Evolutionary conservation across 1,139 yeast species (phyloP), one percentile per base, ranked within the genome.

Genomic region (Geotrichum macrosporum): DNA sequence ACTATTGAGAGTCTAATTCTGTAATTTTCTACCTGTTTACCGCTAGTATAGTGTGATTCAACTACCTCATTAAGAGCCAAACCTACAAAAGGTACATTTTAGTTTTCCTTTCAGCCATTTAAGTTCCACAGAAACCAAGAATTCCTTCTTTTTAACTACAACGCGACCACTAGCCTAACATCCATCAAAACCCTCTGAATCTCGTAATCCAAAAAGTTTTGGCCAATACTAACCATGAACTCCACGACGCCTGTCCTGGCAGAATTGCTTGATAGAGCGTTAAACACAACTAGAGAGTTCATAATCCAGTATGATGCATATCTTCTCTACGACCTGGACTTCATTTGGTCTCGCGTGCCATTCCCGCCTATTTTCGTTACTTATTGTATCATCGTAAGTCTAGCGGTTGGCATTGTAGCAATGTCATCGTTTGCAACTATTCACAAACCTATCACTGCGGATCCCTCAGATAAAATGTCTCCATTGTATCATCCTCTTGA

Each of bases 401-500:
- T 62, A 16, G 72, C 76, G 1, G 48, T 66, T 3, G 16, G 55
- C 1, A 55, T 73, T 35, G 67, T 76, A 5, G 53, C 59, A 8
- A 41, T 68, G 10, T 79, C 76, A 0, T 59, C 75, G 20, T 66
- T 58, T 53, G 63, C 74, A 6, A 67, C 80, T 0, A 45, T 77
- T 9, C 61, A 66, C 33, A 67, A 68, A 50, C 82, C 82, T 0
- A 34, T 48, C 8, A 69, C 69, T 47, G 79, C 80, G 1, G 55
- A 59, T 13, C 66, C 65, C 16, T 75, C 81, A 2, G 65, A 64
- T 41, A 54, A 57, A 6, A 64, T 66, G 22, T 69, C 69, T 41
- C 66, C 66, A 1, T 54, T 66, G 20, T 77, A 68, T 60, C 80
- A 78, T 56, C 74, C 73, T 9, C 54, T 72, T 0, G 81, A 77